A percentile compares a stretch with the other conserved stretches of the same genome.
Evolutionary conservation across 2,329 filamentous ascomycete species (phyloP).

Genomic region (Monosporascus sp.): DNA sequence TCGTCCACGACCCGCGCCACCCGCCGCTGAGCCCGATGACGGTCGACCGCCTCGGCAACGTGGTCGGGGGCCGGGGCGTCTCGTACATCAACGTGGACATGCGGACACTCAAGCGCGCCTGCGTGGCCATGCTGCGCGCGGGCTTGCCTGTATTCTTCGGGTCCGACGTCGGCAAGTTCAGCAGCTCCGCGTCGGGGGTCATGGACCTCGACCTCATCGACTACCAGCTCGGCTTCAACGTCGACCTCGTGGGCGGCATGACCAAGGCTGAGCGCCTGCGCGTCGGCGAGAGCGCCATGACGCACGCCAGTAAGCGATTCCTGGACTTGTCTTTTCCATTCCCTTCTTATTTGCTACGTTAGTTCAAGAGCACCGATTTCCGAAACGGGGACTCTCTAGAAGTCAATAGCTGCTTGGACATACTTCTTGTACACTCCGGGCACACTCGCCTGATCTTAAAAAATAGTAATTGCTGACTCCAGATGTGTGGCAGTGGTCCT

Average conservation of each 20-base stretch:
- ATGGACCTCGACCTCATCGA: conserved; percentile 77
- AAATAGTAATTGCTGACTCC: too few species aligned
- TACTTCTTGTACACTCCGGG: too few species aligned
- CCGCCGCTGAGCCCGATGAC: conserved; percentile 67
- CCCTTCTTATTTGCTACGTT: too few species aligned
- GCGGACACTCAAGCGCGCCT: conserved; percentile 63
- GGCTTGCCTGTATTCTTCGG: conserved; percentile 86
- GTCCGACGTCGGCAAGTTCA: conserved; percentile 80
- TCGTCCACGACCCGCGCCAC: conserved; percentile 83
- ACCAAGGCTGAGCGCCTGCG: conserved; percentile 70
- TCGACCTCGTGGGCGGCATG: conserved; percentile 57
- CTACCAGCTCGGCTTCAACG: conserved; percentile 80
- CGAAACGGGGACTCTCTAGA: too few species aligned
- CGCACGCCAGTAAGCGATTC: conserved; percentile 58
- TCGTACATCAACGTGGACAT: conserved; percentile 83
- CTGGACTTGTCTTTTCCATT: too few species aligned
- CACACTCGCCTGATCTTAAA: too few species aligned
- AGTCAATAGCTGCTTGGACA: too few species aligned
- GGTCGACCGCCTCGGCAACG: conserved; percentile 74
- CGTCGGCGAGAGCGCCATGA: conserved; percentile 77
- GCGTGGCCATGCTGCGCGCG: conserved; percentile 71
- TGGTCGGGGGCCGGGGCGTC: conserved; percentile 69
- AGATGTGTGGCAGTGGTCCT: conserved; percentile 55
- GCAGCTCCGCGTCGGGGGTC: conserved; percentile 61
- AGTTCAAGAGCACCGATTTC: too few species aligned